These are phyloP conservation scores for Datura wrightii DNA, from an alignment of 257 asterid species.

Conservation along the genomic window DNA sequence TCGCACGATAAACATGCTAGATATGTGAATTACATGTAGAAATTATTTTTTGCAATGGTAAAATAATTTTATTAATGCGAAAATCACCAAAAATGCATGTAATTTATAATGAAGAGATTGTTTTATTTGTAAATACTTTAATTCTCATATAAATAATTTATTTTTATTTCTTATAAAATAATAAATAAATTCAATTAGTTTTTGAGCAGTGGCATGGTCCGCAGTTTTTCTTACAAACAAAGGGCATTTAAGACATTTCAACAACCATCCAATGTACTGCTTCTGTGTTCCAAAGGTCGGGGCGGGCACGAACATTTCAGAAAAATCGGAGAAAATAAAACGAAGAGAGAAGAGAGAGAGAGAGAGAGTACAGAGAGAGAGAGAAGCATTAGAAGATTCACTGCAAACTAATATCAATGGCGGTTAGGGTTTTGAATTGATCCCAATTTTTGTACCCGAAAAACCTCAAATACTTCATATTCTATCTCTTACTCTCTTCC, in stretches of 20 bases:
- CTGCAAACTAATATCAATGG: conserved; percentile 45
- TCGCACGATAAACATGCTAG: too few relatives aligned
- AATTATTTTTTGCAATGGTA: too few relatives aligned
- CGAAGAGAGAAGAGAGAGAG: conserved; percentile 31
- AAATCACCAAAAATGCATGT: too few relatives aligned
- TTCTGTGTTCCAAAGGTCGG: not conserved
- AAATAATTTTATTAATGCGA: too few relatives aligned
- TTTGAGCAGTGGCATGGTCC: not conserved
- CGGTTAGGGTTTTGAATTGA: conserved; percentile 69
- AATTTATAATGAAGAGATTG: too few relatives aligned
- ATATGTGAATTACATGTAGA: too few relatives aligned
- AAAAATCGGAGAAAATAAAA: not conserved
- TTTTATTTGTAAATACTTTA: not conserved
- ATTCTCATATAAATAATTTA: not conserved
- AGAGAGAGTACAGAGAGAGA: conserved; percentile 33
- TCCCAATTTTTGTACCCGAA: conserved; percentile 34
- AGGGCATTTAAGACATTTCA: not conserved
- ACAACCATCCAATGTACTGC: not conserved
- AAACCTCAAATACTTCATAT: conserved; percentile 18
- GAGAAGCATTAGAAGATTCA: conserved; percentile 27
- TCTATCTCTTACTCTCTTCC: conserved; percentile 28
- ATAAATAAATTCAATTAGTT: not conserved
- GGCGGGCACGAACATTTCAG: not conserved
- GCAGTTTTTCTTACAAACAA: not conserved
- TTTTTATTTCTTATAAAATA: too few relatives aligned